A percentile compares a stretch with the other conserved stretches of the same genome.
phyloP scores from a whole-genome alignment of 176 grass and related monocot genomes.

The Musa troglodytarum region DNA sequence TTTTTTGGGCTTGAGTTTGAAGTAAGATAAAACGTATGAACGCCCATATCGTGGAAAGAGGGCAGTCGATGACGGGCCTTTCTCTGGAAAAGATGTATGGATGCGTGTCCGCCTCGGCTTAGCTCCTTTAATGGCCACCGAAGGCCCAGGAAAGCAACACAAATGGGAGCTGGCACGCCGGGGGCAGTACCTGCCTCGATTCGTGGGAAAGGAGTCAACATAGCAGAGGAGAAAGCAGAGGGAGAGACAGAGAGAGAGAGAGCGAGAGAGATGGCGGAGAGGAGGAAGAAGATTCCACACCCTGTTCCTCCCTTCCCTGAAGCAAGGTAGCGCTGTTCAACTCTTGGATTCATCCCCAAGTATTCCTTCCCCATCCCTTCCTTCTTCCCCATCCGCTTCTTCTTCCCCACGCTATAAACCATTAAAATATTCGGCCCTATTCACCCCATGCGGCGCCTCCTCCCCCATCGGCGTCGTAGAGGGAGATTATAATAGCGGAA shows the following conservation, averaged over 20 bases:
- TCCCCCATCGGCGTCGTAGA: background rate
- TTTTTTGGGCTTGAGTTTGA: too few relatives aligned
- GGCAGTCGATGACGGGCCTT: too few relatives aligned
- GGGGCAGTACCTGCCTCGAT: too few relatives aligned
- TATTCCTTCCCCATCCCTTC: background rate
- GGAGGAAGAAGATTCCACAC: background rate
- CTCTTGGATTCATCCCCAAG: background rate
- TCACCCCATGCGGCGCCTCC: background rate
- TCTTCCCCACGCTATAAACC: background rate
- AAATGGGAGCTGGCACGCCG: too few relatives aligned
- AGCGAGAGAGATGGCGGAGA: too few relatives aligned
- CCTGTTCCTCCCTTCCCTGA: background rate
- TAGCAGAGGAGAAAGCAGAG: background rate
- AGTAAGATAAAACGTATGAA: too few relatives aligned
- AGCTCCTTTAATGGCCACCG: too few relatives aligned
- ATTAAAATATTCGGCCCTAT: background rate
- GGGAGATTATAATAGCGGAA: background rate
- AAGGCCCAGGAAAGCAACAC: too few relatives aligned
- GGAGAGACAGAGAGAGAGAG: too few relatives aligned
- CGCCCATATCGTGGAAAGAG: too few relatives aligned
- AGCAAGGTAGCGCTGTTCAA: background rate
- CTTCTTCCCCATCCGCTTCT: background rate
- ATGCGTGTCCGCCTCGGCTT: too few relatives aligned
- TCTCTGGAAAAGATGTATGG: too few relatives aligned
- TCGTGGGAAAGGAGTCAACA: background rate